A percentile compares a stretch with the other conserved stretches of the same genome.
Conservation (phyloP, 306 rosid species). For the Crotalaria pallida region DNA sequence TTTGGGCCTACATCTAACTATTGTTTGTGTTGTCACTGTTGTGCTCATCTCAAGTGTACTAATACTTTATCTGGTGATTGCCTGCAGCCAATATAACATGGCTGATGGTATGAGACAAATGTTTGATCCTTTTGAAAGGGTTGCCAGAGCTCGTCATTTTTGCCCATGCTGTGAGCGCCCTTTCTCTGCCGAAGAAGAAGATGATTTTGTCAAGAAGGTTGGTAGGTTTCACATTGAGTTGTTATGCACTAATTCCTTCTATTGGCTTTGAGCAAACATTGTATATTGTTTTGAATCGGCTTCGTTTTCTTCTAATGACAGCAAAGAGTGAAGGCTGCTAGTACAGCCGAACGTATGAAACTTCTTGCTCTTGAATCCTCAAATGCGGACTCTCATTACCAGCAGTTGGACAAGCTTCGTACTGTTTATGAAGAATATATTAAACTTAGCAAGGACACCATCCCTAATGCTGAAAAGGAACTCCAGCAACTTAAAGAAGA, state of each 20-base stretch:
- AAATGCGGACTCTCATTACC: constrained; percentile 63
- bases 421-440: constrained; percentile 77
- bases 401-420: constrained; percentile 91
- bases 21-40: not conserved
- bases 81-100: constrained; percentile 75
- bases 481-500: constrained; percentile 55
- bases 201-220: constrained; percentile 92
- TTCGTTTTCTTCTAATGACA: constrained; percentile 34
- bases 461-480: constrained; percentile 75
- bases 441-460: constrained; percentile 65
- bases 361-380: constrained; percentile 68
- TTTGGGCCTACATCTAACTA: constrained; percentile 12
- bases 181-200: constrained; percentile 88
- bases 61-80: constrained; percentile 29
- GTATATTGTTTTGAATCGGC: constrained; percentile 24
- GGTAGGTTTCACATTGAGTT: constrained; percentile 19
- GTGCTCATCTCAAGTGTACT: constrained; percentile 20
- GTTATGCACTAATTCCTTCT: not conserved
- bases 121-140: constrained; percentile 96
- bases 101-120: constrained; percentile 93
- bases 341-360: constrained; percentile 77
- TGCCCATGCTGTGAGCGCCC: constrained; percentile 98
- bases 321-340: constrained; percentile 88
- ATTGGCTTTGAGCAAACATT: constrained; percentile 3
- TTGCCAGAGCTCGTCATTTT: constrained; percentile 82